phyloP scores from a whole-genome alignment of 208 protist species.

The Spongospora subterranea region DNA sequence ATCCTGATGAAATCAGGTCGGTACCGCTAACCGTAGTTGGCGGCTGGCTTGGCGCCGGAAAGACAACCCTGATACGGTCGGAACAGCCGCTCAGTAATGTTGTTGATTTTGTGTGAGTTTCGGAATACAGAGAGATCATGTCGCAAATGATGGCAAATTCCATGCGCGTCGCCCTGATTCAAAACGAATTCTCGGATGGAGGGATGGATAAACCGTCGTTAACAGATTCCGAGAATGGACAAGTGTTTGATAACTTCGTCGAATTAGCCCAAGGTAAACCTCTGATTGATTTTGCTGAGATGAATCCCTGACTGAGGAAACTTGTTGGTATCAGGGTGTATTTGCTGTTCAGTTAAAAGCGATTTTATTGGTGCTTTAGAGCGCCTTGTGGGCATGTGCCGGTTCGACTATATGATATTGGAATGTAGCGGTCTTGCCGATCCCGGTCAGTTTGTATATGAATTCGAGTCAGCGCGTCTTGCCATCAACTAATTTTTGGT shows the following conservation, averaged over 20 bases:
- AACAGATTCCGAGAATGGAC: not conserved
- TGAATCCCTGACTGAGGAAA: not conserved
- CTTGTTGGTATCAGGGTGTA: not conserved
- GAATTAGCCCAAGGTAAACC: slow-evolving; percentile 34
- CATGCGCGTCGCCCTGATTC: not conserved
- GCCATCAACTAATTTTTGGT: not conserved
- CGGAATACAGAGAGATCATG: not conserved
- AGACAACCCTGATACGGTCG: not conserved
- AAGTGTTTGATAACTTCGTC: slow-evolving; percentile 34
- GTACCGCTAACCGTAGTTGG: slow-evolving; percentile 18
- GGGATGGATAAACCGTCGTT: slow-evolving; percentile 42
- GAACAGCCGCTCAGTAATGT: not conserved
- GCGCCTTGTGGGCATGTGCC: not conserved
- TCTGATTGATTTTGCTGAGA: not conserved
- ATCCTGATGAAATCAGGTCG: not conserved
- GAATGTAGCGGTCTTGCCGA: slow-evolving; percentile 45
- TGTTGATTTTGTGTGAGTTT: not conserved
- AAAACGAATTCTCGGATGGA: slow-evolving; percentile 45
- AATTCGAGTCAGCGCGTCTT: not conserved
- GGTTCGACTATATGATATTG: slow-evolving; percentile 14
- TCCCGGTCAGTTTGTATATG: slow-evolving; percentile 33
- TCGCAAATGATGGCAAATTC: not conserved
- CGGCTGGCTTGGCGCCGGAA: slow-evolving; percentile 32
- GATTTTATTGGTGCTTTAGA: slow-evolving; percentile 21
- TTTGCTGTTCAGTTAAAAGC: slow-evolving; percentile 46